Evolutionary conservation across 306 rosid species (phyloP), one percentile per base, ranked within the genome.

Genomic region (Vigna hirtella): DNA sequence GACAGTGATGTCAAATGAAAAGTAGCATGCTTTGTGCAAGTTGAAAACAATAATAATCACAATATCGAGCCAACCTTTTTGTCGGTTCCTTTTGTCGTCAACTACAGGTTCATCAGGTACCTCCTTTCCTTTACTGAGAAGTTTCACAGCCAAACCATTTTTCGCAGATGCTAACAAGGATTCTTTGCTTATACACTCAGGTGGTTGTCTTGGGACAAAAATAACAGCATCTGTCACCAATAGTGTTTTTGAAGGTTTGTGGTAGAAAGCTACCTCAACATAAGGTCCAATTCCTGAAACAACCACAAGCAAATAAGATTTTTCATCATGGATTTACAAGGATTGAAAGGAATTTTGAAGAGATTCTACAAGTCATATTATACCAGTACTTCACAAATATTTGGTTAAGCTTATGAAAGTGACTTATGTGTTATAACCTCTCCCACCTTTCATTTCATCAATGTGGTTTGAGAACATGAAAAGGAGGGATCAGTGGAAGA

Each of bases 221-320:
- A 96, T 93, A 38, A 96, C 98, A 15, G 98, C 99, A 81, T 96
- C 98, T 3, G 99, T 96, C 49, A 96, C 93, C 70, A 93, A 78
- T 17, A 96, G 82, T 50, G 98, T 96, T 81, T 87, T 88, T 53
- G 96, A 96, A 66, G 85, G 90, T 82, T 93, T 96, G 73, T 96
- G 99, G 72, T 90, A 93, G 84, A 95, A 96, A 83, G 98, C 99
- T 50, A 88, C 98, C 79, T 95, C 99, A 77, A 93, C 99, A 59
- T 95, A 95, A 4, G 96, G 99, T 9, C 97, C 99, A 77, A 96
- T 95, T 70, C 98, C 99, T 95, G 84, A 83, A 67, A 77, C 28
- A 79, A 62, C 45, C 20, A 72, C 72, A 69, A 83, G 73, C n/a
- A 89, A 84, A 83, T 78, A 73, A 77, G 66, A 70, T 63, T 82